phyloP scores from a whole-genome alignment of 331 rosid genomes.

The Prunus yedoensis region DNA sequence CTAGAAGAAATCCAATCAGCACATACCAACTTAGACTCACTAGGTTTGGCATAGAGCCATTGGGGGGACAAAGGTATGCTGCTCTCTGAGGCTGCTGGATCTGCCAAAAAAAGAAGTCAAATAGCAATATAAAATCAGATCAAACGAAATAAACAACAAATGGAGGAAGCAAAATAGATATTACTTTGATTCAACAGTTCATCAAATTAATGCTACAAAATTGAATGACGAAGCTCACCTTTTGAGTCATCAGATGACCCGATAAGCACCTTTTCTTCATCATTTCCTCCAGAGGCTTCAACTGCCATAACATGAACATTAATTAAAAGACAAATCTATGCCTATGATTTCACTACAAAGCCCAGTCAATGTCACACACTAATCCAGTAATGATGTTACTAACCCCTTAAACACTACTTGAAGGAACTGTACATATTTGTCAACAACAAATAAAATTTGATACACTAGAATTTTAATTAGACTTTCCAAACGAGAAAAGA shows the following conservation, averaged over 20 bases:
- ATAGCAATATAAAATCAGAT: background rate
- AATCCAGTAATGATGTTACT: background rate
- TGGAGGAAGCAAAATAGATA: background rate
- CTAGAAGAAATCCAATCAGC: background rate
- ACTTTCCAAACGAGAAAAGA: background rate
- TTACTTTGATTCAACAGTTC: background rate
- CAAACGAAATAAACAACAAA: slow-evolving; percentile 2
- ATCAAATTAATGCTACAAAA: background rate
- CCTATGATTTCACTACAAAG: background rate
- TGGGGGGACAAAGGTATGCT: slow-evolving; percentile 55
- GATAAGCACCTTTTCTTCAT: slow-evolving; percentile 32
- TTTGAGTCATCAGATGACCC: slow-evolving; percentile 42
- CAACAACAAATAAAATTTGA: background rate
- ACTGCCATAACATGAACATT: slow-evolving; percentile 9
- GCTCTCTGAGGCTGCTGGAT: slow-evolving; percentile 38
- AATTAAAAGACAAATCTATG: background rate
- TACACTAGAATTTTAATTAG: background rate
- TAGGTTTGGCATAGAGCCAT: slow-evolving; percentile 56
- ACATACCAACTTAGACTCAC: slow-evolving; percentile 48
- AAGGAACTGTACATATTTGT: slow-evolving; percentile 1
- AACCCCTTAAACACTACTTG: background rate
- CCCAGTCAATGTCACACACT: background rate
- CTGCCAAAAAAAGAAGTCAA: slow-evolving; percentile 24
- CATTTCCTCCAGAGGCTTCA: slow-evolving; percentile 41
- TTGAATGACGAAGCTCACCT: slow-evolving; percentile 25